Base-by-base conservation (phyloP, 805 yeast genomes). In the Metschnikowia kofuensis region DNA sequence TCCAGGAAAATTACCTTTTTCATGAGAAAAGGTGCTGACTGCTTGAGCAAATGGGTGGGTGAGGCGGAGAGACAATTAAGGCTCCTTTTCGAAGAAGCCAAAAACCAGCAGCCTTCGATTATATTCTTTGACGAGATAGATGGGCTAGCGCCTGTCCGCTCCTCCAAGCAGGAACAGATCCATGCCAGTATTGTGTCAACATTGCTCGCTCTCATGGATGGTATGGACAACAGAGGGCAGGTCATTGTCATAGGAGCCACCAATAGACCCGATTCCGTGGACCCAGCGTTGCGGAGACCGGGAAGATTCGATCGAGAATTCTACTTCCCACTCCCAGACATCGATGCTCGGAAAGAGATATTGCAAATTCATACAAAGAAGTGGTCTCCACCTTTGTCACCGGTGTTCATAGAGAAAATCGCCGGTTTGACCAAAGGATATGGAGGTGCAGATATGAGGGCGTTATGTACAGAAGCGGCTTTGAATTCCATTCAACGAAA, bases 221-320 rank as follows among this genome's bases (percentile, higher is more conserved):
- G 99, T 59, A 94, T 94, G 98, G 98, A 92, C 65, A 90, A 90
- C 58, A 82, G 98, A 64, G 99, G 99, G 7, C 98, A 94, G 64
- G 98, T 94, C 15, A 92, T 94, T 55, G 97, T 94, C 2, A 91
- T 94, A 58, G 99, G 99, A 50, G 99, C 99, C 1, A 94, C 99
- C 0, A 94, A 94, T 68, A 76, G 99, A 62, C 99, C 99, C 0
- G 98, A 94, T 68, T 87, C 97, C 0, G 88, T 94, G n/a, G 99
- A 94, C 67, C 97, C 99, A 1, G 99, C 99, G 0, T 75, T 94
- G 50, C 79, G 99, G 62, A 79, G 99, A 59, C 99, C 99, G 0
- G 99, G 99, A 1, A 78, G 99, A 66, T 94, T 94, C 61, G 99
- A 94, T 65, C 79, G 99, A 55, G 99, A 94, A 64, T 94, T 94